phyloP scores from a whole-genome alignment of 2,329 filamentous ascomycete species.

The Simplicillium aogashimaense region DNA sequence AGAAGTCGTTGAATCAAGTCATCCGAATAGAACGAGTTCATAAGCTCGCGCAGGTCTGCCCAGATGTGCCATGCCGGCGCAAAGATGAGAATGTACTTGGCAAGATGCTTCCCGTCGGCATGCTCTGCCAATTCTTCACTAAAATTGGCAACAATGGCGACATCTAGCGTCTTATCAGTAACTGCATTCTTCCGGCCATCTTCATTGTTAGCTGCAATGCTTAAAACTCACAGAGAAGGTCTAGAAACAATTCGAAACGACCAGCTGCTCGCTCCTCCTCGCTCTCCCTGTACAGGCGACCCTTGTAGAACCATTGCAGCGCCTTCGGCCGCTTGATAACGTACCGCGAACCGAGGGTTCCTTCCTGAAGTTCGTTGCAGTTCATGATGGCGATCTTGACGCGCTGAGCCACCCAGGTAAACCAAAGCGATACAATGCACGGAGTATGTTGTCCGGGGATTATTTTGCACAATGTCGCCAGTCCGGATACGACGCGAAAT shows the following conservation, averaged over 20 bases:
- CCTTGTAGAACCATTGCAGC: slow-evolving; percentile 35
- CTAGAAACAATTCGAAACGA: slow-evolving; percentile 39
- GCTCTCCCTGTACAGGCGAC: slow-evolving; percentile 26
- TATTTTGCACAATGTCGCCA: too few species aligned
- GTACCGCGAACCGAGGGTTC: slow-evolving; percentile 19
- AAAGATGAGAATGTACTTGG: slow-evolving; percentile 38
- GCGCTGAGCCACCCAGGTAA: too few species aligned
- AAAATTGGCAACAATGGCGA: slow-evolving; percentile 40
- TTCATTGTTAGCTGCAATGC: not conserved
- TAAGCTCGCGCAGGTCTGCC: slow-evolving; percentile 37
- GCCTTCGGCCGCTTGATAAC: slow-evolving; percentile 26
- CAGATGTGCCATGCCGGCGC: slow-evolving; percentile 39
- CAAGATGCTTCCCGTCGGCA: slow-evolving; percentile 29
- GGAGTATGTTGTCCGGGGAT: too few species aligned
- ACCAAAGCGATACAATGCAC: too few species aligned
- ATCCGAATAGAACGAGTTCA: slow-evolving; percentile 43
- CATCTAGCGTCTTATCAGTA: slow-evolving; percentile 15
- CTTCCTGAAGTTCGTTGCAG: slow-evolving; percentile 24
- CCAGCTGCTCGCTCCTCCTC: slow-evolving; percentile 33
- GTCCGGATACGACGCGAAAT: too few species aligned
- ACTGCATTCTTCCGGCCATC: not conserved
- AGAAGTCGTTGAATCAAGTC: slow-evolving; percentile 34
- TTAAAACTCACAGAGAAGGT: slow-evolving; percentile 28
- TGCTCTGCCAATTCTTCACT: slow-evolving; percentile 36
- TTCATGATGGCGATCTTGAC: slow-evolving; percentile 17